Percentiles rank a stretch among this genome's conserved stretches.
Conservation (phyloP, 345 rosid genomes). For the Aquilaria malaccensis region DNA sequence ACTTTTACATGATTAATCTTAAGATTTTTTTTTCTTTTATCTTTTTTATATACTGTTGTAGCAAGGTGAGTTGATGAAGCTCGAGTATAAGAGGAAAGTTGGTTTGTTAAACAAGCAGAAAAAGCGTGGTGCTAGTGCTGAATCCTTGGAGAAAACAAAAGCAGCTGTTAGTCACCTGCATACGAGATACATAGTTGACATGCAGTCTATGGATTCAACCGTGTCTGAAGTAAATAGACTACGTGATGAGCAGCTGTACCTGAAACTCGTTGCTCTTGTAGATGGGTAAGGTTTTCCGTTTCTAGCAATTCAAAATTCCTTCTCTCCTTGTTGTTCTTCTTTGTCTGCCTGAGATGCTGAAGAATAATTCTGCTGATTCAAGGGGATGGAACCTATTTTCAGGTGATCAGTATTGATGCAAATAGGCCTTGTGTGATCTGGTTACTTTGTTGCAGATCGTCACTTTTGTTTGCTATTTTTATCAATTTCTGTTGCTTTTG, state of each 20-base stretch:
- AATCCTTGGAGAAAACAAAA: constrained; percentile 88
- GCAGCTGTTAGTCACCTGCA: constrained; percentile 92
- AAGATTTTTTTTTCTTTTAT: too few relatives aligned
- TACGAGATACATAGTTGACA: constrained; percentile 89
- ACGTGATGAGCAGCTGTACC: constrained; percentile 84
- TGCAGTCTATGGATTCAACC: constrained; percentile 98
- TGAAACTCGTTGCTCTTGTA: constrained; percentile 66
- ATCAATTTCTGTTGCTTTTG: too few relatives aligned
- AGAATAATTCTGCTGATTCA: too few relatives aligned
- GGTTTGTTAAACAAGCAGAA: constrained; percentile 66
- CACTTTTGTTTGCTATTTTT: too few relatives aligned
- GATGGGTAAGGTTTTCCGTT: constrained; percentile 48
- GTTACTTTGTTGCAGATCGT: too few relatives aligned
- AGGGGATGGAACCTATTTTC: too few relatives aligned
- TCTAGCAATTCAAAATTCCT: too few relatives aligned
- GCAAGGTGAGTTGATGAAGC: constrained; percentile 98
- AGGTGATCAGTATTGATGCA: too few relatives aligned
- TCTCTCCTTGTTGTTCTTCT: not conserved
- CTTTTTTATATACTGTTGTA: constrained; percentile 14
- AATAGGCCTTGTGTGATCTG: too few relatives aligned
- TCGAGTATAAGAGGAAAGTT: constrained; percentile 84
- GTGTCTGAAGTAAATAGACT: constrained; percentile 82
- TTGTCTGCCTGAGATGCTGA: not conserved
- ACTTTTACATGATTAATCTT: too few relatives aligned
- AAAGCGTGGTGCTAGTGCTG: constrained; percentile 64